Evolutionary conservation across 2,329 filamentous ascomycete species (phyloP).

Genomic region (Colletotrichum eleusines): DNA sequence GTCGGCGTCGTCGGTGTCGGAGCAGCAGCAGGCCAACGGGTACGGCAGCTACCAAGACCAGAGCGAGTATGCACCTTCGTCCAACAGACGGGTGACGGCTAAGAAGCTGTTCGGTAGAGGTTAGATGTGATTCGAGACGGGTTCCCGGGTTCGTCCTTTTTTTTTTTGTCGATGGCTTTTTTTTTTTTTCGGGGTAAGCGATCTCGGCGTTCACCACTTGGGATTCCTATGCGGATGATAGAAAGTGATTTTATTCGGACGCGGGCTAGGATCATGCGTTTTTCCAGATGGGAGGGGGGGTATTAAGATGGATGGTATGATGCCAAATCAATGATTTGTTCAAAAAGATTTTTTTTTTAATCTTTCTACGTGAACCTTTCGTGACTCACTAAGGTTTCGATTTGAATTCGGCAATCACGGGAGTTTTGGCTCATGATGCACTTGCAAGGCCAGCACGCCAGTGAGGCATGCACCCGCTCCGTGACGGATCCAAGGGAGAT

Average conservation of each 20-base stretch:
- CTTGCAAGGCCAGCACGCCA: background rate
- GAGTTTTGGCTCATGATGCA: background rate
- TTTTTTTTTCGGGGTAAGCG: background rate
- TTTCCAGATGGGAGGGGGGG: too few relatives aligned
- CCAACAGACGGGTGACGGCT: conserved; percentile 35
- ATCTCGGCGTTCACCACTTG: background rate
- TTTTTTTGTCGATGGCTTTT: background rate
- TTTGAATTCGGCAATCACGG: background rate
- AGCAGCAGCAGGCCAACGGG: conserved; percentile 34
- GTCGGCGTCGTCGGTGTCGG: conserved; percentile 11
- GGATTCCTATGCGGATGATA: background rate
- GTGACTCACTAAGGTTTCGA: background rate
- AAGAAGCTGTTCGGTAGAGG: conserved; percentile 42
- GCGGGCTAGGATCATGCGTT: background rate
- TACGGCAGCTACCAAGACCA: conserved; percentile 31
- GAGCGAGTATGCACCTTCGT: conserved; percentile 25
- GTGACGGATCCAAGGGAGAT: too few relatives aligned
- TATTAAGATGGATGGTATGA: background rate
- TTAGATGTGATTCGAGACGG: background rate
- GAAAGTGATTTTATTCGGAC: background rate
- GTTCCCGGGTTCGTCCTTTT: background rate
- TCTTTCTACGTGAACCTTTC: background rate
- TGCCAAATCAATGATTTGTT: background rate
- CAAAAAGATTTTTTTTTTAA: too few relatives aligned
- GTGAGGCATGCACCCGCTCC: too few relatives aligned